Base-by-base conservation (phyloP, 2,329 filamentous ascomycete genomes). In the Metarhizium brunneum region DNA sequence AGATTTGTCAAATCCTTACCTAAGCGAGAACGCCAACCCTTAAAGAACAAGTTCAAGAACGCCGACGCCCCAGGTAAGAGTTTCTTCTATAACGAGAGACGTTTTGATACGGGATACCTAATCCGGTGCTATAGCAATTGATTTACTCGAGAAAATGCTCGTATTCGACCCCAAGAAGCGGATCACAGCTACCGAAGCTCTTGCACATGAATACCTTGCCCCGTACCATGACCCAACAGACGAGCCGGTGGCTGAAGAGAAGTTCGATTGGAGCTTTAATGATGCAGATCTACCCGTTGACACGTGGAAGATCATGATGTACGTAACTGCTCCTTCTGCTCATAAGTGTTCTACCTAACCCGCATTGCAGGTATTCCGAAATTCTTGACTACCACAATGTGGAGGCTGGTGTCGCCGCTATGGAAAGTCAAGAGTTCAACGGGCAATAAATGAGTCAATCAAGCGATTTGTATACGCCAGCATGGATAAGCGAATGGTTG, bases 291-390 rank as follows among this genome's bases (percentile, higher is more conserved):
- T 99, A 56, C 92, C 94, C 1, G 92, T 97, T 52, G 94, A 99
- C 69, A 96, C 92, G n/a, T 99, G 94, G 94, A 99, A 99, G 78
- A 96, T 99, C 70, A 99, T 97, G 94, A 99, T 99, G 94, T 96
- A 80, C 68, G 87, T 71, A 30, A 5, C 38, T 40, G 54, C 16
- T 18, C 20, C 5, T 4, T 25, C 25, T 25, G 20, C 14, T 20
- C 38, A 11, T 8, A 7, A n/a, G 8, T 2, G 16, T 30, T 11
- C 7, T 42, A 16, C 20, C 56, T 54, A 18, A 57, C 53, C 36
- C 8, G 30, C 5, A 40, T 30, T 29, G 54, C 69, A 96, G 92
- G 91, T 97, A 97, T 79, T 96, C 92, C 53, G 92, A 97, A 73
- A 97, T 99, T 65, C 86, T 97, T 65, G 92, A 97, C 73, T 97